Conservation (phyloP, 1,139 yeast genomes). For the Protomyces macrosporus region DNA sequence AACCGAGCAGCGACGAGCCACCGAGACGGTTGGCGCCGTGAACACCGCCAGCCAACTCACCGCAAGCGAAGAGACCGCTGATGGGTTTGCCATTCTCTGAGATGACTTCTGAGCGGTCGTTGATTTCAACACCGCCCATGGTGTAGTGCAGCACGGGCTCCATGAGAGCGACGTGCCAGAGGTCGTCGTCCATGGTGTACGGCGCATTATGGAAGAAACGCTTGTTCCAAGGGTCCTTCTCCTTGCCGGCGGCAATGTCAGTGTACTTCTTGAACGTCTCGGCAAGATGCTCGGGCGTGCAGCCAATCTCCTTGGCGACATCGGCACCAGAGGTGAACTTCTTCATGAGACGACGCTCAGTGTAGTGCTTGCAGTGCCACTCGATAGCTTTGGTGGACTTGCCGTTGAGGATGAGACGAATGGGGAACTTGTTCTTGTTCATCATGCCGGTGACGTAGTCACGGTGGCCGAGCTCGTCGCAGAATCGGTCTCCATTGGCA, state of each 20-base stretch:
- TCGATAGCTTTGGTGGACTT: constrained; percentile 46
- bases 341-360: constrained; percentile 59
- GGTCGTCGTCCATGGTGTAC: constrained; percentile 37
- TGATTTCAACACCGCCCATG: constrained; percentile 77
- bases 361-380: constrained; percentile 48
- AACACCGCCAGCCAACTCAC: constrained; percentile 78
- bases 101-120: constrained; percentile 54
- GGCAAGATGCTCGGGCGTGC: constrained; percentile 38
- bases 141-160: constrained; percentile 81
- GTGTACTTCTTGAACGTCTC: constrained; percentile 46
- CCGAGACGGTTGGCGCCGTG: constrained; percentile 75
- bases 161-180: constrained; percentile 49
- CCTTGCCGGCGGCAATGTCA: constrained; percentile 46
- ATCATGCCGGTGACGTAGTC: constrained; percentile 63
- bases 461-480: constrained; percentile 65
- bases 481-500: constrained; percentile 60
- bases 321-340: constrained; percentile 48
- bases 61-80: constrained; percentile 66
- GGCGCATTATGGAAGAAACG: constrained; percentile 52
- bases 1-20: constrained; percentile 69
- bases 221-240: constrained; percentile 49
- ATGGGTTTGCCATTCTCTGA: constrained; percentile 43
- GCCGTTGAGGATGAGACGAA: constrained; percentile 48
- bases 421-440: constrained; percentile 51
- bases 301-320: constrained; percentile 47